Base-by-base conservation (phyloP, 371 early-diverging fungal genomes). In the Mortierella sp. region DNA sequence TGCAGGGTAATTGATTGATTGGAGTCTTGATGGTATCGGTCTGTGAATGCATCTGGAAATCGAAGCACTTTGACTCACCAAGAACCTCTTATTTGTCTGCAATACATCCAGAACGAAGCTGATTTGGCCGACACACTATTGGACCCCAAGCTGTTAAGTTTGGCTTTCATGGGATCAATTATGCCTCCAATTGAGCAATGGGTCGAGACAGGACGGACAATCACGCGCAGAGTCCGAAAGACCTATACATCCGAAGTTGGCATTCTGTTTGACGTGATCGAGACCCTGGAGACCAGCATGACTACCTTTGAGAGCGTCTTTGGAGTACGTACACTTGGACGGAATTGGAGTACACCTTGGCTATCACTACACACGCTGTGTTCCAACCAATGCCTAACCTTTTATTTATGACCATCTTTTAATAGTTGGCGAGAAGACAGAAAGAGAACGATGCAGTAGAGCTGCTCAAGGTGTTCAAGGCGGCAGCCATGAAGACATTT, bases 401-500 rank as follows among this genome's bases (percentile, higher is more conserved):
- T 51, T 58, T 70, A 4, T 51, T 48, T 29, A 29, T 46, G 6
- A 46, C 35, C 16, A 24, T 18, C 38, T 54, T 54, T 4, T 16
- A 8, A 43, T 73, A 84, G 85, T 43, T 84, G 60, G 85, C 85
- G 6, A 81, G 85, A 38, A 71, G 85, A 49, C 85, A 84, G 74
- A 85, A 87, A 76, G 83, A 87, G 74, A 55, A 86, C 46, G 92
- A 91, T 29, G 88, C 90, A 3, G 75, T 82, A 1, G 94, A 94
- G 1, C 87, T 95, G 83, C 83, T 95, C 1, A 79, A 87, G 35
- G 82, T 91, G 0, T 91, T 92, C 83, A 93, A 91, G 70, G 87
- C 90, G 21, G 91, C 91, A 18, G 91, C 92, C 27, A 83, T 95
- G 56, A 88, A 89, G 54, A 94, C 90, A 27, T 93, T 96, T 77